phyloP scores from a whole-genome alignment of 495 filamentous ascomycete genomes.

The Geopyxis carbonaria region DNA sequence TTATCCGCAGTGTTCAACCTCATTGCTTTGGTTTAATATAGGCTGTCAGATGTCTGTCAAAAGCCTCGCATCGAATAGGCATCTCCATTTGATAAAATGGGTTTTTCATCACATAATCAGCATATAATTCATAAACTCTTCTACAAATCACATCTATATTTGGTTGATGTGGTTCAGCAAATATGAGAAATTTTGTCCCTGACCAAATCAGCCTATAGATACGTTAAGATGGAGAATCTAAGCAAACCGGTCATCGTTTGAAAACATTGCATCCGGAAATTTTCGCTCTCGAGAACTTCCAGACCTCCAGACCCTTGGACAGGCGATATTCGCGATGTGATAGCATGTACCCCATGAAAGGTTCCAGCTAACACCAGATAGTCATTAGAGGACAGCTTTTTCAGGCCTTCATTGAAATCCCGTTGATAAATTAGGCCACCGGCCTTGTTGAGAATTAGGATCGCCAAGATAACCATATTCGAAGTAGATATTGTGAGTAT shows the following conservation, averaged over 20 bases:
- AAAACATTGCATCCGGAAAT: constrained; percentile 89
- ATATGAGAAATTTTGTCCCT: constrained; percentile 87
- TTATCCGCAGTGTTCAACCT: too few relatives aligned
- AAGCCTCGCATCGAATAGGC: constrained; percentile 87
- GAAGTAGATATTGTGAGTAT: background rate
- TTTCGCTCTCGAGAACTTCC: constrained; percentile 77
- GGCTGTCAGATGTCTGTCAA: constrained; percentile 64
- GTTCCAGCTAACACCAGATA: constrained; percentile 94
- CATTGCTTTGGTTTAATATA: constrained; percentile 42
- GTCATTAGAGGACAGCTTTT: constrained; percentile 82
- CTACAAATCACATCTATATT: constrained; percentile 68
- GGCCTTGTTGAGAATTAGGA: constrained; percentile 96
- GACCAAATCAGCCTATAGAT: constrained; percentile 1
- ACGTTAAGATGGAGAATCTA: background rate
- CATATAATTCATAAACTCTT: constrained; percentile 84
- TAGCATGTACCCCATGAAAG: constrained; percentile 93
- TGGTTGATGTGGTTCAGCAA: constrained; percentile 79
- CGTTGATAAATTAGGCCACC: constrained; percentile 91
- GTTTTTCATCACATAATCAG: constrained; percentile 98
- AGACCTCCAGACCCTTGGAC: constrained; percentile 41
- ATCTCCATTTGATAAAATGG: constrained; percentile 97
- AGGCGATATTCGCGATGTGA: constrained; percentile 64
- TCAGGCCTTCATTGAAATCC: constrained; percentile 65
- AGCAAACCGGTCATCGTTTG: constrained; percentile 56
- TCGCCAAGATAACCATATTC: constrained; percentile 64